Evolutionary conservation across 495 filamentous ascomycete genomes (phyloP), one percentile per base, ranked within the genome.

Genomic region (Penicillium paradoxum): DNA sequence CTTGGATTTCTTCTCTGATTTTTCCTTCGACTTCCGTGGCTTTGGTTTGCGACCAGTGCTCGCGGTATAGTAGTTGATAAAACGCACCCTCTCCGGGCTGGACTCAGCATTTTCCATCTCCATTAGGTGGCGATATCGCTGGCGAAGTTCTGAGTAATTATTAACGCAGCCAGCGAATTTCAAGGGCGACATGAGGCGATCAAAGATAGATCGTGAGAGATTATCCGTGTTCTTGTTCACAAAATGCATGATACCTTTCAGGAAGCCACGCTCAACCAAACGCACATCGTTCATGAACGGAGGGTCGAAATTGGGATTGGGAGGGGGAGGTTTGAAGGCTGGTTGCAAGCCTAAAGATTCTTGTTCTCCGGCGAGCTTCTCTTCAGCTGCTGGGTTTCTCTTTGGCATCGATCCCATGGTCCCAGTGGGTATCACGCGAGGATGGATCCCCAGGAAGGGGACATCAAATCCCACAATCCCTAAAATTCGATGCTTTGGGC

Each of bases 11-110:
- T 56, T 48, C 39, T 49, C 27, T 32, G 42, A 18, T 30, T 58
- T 34, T 33, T 45, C 45, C 18, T 56, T 38, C 41, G 54, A 22
- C 15, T 62, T 52, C 27, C 52, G 52, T 1, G 67, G 57, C 21
- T 65, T 43, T 36, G 67, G 57, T 24, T 65, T 43, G 41, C 58
- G 56, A 14, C 90, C 91, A 4, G 85, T 87, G 49, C 88, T 91
- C 22, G 87, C 78, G 8, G 92, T 96, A 61, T 93, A 96, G 65
- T 95, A 97, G 60, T 97, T 96, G 36, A 89, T 74, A 60, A 96
- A 96, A 2, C 90, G 77, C 10, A 92, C 78, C 46, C 80, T 73
- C 49, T 58, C 25, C 6, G 57, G 21, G 48, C 79, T 75, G 8
- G 45, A 52, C 17, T 65, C 61, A 5, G 58, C 59, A 53, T 85